A percentile compares a stretch with the other conserved stretches of the same genome.
phyloP scores from a whole-genome alignment of 257 asterid genomes.

The Solanum medicagineum region DNA sequence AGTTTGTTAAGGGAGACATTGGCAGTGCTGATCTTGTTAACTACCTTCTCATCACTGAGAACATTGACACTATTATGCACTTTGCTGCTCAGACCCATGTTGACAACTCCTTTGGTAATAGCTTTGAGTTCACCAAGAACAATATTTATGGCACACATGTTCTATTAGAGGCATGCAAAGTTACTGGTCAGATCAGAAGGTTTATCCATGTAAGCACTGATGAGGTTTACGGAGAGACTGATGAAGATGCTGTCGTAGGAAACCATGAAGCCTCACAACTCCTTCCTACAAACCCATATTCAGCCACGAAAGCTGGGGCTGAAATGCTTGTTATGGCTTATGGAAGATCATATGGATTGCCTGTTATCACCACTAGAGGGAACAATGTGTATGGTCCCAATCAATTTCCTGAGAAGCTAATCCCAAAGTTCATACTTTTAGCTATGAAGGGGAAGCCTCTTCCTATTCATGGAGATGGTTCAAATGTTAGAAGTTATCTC shows the following conservation, averaged over 20 bases:
- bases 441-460: conserved; percentile 84
- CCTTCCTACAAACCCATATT: conserved; percentile 90
- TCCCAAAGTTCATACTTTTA: conserved; percentile 87
- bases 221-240: conserved; percentile 97
- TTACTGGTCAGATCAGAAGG: conserved; percentile 89
- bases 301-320: conserved; percentile 98
- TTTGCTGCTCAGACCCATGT: conserved; percentile 99
- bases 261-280: conserved; percentile 97
- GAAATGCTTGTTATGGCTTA: conserved; percentile 99
- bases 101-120: conserved; percentile 90
- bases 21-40: conserved; percentile 95
- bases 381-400: conserved; percentile 92
- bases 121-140: conserved; percentile 94
- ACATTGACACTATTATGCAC: conserved; percentile 96
- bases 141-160: conserved; percentile 96
- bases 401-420: conserved; percentile 91
- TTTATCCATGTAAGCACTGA: conserved; percentile 98
- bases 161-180: conserved; percentile 96
- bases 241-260: conserved; percentile 92
- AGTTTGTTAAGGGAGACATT: conserved; percentile 90
- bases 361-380: conserved; percentile 85
- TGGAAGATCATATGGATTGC: conserved; percentile 87
- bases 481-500: conserved; percentile 87
- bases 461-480: conserved; percentile 96
- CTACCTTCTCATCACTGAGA: conserved; percentile 86